Conservation (phyloP, 106 monocot genomes). For the Platanthera guangdongensis region DNA sequence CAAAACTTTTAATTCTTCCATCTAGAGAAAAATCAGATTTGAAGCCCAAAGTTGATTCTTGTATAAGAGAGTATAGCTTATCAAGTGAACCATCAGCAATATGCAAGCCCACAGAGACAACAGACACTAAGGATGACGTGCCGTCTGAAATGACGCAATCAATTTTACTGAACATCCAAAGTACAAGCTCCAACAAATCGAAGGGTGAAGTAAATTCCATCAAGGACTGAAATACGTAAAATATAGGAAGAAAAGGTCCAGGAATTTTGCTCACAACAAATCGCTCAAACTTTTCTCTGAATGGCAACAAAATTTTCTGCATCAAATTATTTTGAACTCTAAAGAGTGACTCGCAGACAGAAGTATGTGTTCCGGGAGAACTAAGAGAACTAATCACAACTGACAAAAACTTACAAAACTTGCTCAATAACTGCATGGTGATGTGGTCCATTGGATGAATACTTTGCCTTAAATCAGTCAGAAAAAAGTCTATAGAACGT, state of each 20-base stretch:
- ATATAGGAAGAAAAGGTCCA: conserved; percentile 34
- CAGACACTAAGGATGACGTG: conserved; percentile 8
- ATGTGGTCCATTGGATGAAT: conserved; percentile 36
- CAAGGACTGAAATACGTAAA: conserved; percentile 40
- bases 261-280: conserved; percentile 27
- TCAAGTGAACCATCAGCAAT: conserved; percentile 43
- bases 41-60: conserved; percentile 8
- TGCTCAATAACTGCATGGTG: conserved; percentile 41
- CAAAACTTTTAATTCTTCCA: conserved; percentile 11
- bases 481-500: conserved; percentile 16
- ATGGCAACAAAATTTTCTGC: conserved; percentile 20
- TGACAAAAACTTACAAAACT: conserved; percentile 28
- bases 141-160: conserved; percentile 16
- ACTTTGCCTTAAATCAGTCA: conserved; percentile 22
- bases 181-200: conserved; percentile 51
- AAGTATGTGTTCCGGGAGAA: conserved; percentile 13
- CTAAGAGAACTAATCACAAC: conserved; percentile 3
- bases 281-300: conserved; percentile 43
- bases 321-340: conserved; percentile 29
- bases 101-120: conserved; percentile 45
- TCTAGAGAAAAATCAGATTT: conserved; percentile 22
- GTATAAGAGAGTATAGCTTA: conserved; percentile 26
- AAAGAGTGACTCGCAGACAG: conserved; percentile 17
- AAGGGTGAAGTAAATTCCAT: conserved; percentile 54
- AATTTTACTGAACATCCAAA: conserved; percentile 54